A percentile compares a stretch with the other conserved stretches of the same genome.
These are phyloP conservation scores for Rhynchospora breviuscula DNA, from an alignment of 176 grass and related monocot genomes.

Conservation along the genomic window DNA sequence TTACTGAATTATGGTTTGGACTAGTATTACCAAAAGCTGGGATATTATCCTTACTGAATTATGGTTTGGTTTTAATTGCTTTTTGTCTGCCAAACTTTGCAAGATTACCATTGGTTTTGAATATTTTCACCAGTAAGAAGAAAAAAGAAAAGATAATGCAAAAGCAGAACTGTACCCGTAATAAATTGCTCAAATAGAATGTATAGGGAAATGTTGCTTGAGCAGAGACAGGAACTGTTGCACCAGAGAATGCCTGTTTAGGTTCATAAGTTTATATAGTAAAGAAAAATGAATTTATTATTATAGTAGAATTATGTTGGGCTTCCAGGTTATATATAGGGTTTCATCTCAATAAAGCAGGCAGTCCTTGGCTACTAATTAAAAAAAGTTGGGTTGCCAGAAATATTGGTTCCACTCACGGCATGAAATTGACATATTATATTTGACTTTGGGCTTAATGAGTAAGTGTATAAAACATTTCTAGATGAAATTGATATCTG, in stretches of 20 bases:
- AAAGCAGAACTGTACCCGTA: constrained; percentile 45
- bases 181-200: constrained; percentile 78
- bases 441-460: background rate
- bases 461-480: background rate
- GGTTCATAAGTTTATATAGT: background rate
- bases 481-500: background rate
- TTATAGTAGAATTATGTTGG: background rate
- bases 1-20: background rate
- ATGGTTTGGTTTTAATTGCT: background rate
- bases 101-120: background rate
- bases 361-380: too few species aligned
- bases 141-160: background rate
- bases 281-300: background rate
- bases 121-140: background rate
- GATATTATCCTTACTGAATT: background rate
- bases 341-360: too few species aligned
- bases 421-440: background rate
- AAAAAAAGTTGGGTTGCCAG: too few species aligned
- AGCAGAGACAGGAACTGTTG: constrained; percentile 67
- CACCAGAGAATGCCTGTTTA: constrained; percentile 59
- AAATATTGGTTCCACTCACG: background rate
- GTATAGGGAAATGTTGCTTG: constrained; percentile 89
- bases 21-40: background rate
- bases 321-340: too few species aligned
- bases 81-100: background rate